These are phyloP conservation scores for Erodium maritimum DNA, from an alignment of 345 rosid species.

Conservation along the genomic window DNA sequence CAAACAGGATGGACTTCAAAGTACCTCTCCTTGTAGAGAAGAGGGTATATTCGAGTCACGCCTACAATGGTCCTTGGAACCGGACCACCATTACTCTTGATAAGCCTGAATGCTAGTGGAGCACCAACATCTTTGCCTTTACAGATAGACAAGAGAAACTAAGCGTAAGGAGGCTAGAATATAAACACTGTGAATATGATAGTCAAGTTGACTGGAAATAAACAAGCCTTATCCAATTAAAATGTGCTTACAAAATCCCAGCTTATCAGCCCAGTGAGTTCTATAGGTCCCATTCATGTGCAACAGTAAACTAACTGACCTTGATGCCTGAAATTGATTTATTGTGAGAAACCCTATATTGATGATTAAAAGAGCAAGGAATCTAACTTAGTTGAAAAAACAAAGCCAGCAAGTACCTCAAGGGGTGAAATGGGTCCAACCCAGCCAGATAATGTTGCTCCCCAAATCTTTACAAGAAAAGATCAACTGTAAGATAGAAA, in stretches of 20 bases:
- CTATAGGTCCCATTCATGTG: constrained; percentile 88
- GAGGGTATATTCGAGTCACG: constrained; percentile 74
- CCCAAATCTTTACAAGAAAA: constrained; percentile 56
- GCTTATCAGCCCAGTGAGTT: constrained; percentile 87
- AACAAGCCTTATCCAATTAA: neutral
- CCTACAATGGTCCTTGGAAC: constrained; percentile 77
- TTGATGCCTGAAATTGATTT: constrained; percentile 46
- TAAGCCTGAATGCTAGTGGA: constrained; percentile 85
- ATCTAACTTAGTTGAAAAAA: constrained; percentile 11
- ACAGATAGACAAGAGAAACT: constrained; percentile 12
- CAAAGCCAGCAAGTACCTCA: constrained; percentile 42
- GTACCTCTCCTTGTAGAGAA: constrained; percentile 88
- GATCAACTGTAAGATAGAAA: constrained; percentile 16
- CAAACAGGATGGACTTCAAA: constrained; percentile 6
- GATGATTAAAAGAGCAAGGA: constrained; percentile 12
- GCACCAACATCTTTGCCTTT: constrained; percentile 54
- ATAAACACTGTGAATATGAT: constrained; percentile 10
- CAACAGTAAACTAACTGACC: constrained; percentile 41
- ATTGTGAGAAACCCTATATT: constrained; percentile 6
- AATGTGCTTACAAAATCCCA: constrained; percentile 72
- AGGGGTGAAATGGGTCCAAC: constrained; percentile 75
- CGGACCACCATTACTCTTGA: constrained; percentile 77
- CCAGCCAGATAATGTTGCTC: constrained; percentile 82
- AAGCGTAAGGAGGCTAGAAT: constrained; percentile 11
- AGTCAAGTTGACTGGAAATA: neutral